These are phyloP conservation scores for Teunomyces tritomae DNA, from an alignment of 805 yeast genomes.

Conservation along the genomic window DNA sequence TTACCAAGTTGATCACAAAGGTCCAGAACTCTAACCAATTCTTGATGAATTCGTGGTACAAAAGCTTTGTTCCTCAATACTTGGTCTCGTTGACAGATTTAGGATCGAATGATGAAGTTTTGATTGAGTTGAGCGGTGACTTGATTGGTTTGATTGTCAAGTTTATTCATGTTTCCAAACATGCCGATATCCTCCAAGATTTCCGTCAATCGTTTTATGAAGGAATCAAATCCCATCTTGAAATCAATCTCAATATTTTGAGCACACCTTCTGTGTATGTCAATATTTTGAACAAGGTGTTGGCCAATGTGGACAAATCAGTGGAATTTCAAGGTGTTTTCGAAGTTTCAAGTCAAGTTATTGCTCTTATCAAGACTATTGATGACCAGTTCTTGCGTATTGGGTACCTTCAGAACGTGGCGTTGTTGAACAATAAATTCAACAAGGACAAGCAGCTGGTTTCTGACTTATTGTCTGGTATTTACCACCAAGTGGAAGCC, in stretches of 20 bases:
- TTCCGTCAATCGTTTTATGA: conserved; percentile 32
- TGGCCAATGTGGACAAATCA: conserved; percentile 53
- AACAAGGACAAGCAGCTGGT: neutral
- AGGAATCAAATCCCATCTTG: conserved; percentile 9
- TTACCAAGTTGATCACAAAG: conserved; percentile 21
- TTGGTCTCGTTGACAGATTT: conserved; percentile 16
- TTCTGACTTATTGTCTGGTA: neutral
- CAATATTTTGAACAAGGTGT: conserved; percentile 36
- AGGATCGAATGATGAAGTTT: conserved; percentile 14
- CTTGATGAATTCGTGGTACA: conserved; percentile 42
- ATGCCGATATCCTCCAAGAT: conserved; percentile 44
- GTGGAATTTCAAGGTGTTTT: conserved; percentile 7
- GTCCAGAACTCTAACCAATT: conserved; percentile 31
- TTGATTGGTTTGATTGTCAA: conserved; percentile 41
- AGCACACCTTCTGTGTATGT: conserved; percentile 31
- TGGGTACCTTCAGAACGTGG: conserved; percentile 55
- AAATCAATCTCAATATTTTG: conserved; percentile 17
- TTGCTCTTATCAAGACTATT: conserved; percentile 8
- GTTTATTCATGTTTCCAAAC: conserved; percentile 38
- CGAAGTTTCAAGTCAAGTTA: conserved; percentile 9
- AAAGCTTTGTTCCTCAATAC: conserved; percentile 42
- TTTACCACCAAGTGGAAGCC: neutral
- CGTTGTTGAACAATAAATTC: conserved; percentile 53
- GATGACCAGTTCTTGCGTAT: conserved; percentile 38
- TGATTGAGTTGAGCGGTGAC: conserved; percentile 40